phyloP scores from a whole-genome alignment of 192 early-diverging fungal genomes.

The Podila minutissima region DNA sequence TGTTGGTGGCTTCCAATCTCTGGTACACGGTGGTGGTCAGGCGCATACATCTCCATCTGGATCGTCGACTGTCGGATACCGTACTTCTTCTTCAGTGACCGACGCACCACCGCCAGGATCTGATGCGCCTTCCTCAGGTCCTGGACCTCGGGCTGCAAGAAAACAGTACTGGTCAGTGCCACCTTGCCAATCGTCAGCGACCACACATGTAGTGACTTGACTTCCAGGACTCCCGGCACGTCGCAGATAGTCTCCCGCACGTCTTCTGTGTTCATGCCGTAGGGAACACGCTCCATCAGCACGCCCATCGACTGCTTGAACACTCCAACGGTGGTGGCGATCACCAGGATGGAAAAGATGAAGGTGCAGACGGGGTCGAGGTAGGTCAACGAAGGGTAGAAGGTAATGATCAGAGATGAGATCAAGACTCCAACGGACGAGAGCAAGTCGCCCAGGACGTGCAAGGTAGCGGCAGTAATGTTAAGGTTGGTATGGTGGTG shows the following conservation, averaged over 20 bases:
- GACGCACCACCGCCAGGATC: constrained; percentile 53
- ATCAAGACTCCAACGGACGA: constrained; percentile 84
- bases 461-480: constrained; percentile 76
- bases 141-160: constrained; percentile 19
- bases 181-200: constrained; percentile 63
- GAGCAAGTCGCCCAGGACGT: constrained; percentile 86
- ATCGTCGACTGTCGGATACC: constrained; percentile 64
- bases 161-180: constrained; percentile 52
- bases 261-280: constrained; percentile 55
- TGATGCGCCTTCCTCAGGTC: constrained; percentile 39
- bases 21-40: not conserved
- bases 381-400: constrained; percentile 65
- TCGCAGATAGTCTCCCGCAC: constrained; percentile 55
- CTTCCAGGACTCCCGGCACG: constrained; percentile 61
- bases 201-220: constrained; percentile 74
- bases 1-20: not conserved
- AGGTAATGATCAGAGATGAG: constrained; percentile 72
- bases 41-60: constrained; percentile 56
- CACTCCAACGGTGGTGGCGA: constrained; percentile 73
- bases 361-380: constrained; percentile 88
- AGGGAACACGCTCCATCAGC: constrained; percentile 78
- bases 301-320: constrained; percentile 72
- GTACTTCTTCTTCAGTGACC: constrained; percentile 54
- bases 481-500: constrained; percentile 68
- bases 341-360: constrained; percentile 79